phyloP scores from a whole-genome alignment of 1,284 basidiomycete genomes.

The Trichosporon asahii region DNA sequence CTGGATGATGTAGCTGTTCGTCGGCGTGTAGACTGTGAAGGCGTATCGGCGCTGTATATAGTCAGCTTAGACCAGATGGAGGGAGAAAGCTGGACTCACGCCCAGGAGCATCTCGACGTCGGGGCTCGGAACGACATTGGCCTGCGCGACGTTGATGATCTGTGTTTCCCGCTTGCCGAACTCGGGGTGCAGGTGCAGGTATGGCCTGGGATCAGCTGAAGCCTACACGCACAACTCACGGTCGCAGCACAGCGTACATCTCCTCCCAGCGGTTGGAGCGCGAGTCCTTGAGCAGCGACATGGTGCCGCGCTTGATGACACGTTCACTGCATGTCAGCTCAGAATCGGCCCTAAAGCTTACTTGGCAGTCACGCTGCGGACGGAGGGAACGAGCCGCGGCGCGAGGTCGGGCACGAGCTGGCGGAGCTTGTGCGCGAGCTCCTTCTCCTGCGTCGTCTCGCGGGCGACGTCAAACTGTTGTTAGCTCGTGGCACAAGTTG shows the following conservation, averaged over 20 bases:
- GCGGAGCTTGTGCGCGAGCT: constrained; percentile 52
- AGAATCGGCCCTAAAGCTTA: not conserved
- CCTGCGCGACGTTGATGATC: constrained; percentile 76
- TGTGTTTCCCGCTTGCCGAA: constrained; percentile 76
- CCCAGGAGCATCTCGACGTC: constrained; percentile 81
- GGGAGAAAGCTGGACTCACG: constrained; percentile 56
- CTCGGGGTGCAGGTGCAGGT: constrained; percentile 78
- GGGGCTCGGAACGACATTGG: constrained; percentile 79
- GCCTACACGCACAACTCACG: constrained; percentile 56
- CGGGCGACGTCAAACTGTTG: constrained; percentile 52
- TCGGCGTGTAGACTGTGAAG: constrained; percentile 82
- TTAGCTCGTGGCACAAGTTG: not conserved
- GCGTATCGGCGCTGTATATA: constrained; percentile 66
- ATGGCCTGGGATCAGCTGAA: constrained; percentile 61
- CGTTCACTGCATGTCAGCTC: constrained; percentile 60
- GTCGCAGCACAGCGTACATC: constrained; percentile 81
- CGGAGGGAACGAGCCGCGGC: constrained; percentile 43
- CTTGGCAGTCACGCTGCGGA: constrained; percentile 19
- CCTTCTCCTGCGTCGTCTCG: constrained; percentile 54
- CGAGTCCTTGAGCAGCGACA: constrained; percentile 75
- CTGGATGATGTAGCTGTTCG: constrained; percentile 82
- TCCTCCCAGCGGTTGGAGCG: constrained; percentile 74
- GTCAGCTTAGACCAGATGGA: not conserved
- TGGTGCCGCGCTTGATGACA: constrained; percentile 76
- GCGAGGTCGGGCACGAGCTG: constrained; percentile 54